phyloP scores from a whole-genome alignment of 768 basidiomycete genomes.

The Rhodotorula graminis region DNA sequence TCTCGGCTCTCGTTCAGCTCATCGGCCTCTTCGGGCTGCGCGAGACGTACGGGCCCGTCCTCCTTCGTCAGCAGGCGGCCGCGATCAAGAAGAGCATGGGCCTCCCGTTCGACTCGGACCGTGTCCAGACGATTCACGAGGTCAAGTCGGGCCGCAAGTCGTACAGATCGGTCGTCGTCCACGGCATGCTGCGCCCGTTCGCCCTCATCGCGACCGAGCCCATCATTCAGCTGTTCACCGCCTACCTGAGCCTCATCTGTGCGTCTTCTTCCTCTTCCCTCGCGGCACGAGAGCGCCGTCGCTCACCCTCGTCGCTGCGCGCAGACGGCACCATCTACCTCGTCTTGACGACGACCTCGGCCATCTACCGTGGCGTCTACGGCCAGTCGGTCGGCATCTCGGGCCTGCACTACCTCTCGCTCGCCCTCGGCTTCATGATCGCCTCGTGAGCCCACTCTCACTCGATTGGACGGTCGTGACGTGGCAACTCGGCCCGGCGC shows the following conservation, averaged over 20 bases:
- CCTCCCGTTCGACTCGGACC: slow-evolving; percentile 17
- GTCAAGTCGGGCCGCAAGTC: slow-evolving; percentile 41
- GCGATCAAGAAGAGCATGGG: slow-evolving; percentile 44
- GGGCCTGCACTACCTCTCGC: slow-evolving; percentile 65
- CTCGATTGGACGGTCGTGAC: too few species aligned
- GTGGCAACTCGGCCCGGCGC: too few species aligned
- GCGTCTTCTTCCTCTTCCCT: slow-evolving; percentile 45
- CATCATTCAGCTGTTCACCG: slow-evolving; percentile 51
- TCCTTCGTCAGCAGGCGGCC: slow-evolving; percentile 43
- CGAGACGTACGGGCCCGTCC: slow-evolving; percentile 48
- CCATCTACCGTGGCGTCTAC: slow-evolving; percentile 49
- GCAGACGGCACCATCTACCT: slow-evolving; percentile 33
- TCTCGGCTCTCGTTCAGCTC: slow-evolving; percentile 34
- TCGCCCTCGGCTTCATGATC: slow-evolving; percentile 56
- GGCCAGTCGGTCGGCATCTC: slow-evolving; percentile 57
- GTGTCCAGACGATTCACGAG: slow-evolving; percentile 42
- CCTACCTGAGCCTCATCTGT: slow-evolving; percentile 68
- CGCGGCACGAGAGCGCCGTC: too few species aligned
- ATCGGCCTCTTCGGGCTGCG: slow-evolving; percentile 43
- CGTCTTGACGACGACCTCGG: slow-evolving; percentile 38
- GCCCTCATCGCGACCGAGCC: slow-evolving; percentile 51
- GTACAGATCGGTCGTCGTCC: slow-evolving; percentile 50
- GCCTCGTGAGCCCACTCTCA: slow-evolving; percentile 48
- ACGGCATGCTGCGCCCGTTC: slow-evolving; percentile 65
- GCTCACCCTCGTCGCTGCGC: not conserved